Conservation (phyloP, 2,329 filamentous ascomycete species). For the Myriosclerotinia curreyana region DNA sequence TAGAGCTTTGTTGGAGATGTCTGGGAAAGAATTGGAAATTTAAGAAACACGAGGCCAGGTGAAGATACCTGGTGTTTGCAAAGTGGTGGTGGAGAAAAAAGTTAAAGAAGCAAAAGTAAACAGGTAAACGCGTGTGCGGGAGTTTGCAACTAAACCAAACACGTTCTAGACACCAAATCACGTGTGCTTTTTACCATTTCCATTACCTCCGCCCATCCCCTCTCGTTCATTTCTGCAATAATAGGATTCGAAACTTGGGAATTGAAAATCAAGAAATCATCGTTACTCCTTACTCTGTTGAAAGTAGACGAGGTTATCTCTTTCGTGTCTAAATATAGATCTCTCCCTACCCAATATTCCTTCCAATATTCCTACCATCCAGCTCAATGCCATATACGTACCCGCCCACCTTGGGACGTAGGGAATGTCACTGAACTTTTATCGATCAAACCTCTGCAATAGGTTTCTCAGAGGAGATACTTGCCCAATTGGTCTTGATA, state of each 20-base stretch:
- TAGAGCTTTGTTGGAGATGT: too few relatives aligned
- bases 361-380: slow-evolving; percentile 5
- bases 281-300: neutral
- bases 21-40: too few relatives aligned
- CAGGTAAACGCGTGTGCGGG: too few relatives aligned
- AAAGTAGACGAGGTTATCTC: neutral
- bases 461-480: neutral
- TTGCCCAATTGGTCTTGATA: neutral
- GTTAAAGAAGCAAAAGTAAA: too few relatives aligned
- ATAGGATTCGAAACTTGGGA: neutral
- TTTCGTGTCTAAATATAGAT: slow-evolving; percentile 10
- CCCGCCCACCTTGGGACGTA: neutral
- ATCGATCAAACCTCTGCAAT: neutral
- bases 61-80: neutral
- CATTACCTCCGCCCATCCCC: neutral
- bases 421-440: neutral
- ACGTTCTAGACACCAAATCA: neutral
- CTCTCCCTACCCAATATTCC: neutral
- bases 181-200: neutral
- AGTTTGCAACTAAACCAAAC: neutral
- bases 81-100: too few relatives aligned
- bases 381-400: neutral
- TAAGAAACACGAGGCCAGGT: neutral
- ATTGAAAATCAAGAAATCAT: neutral
- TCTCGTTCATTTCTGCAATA: neutral